Percentiles rank a stretch among this genome's conserved stretches.
These are phyloP conservation scores for Exophiala viscosa DNA, from an alignment of 2,329 filamentous ascomycete genomes.

Conservation along the genomic window DNA sequence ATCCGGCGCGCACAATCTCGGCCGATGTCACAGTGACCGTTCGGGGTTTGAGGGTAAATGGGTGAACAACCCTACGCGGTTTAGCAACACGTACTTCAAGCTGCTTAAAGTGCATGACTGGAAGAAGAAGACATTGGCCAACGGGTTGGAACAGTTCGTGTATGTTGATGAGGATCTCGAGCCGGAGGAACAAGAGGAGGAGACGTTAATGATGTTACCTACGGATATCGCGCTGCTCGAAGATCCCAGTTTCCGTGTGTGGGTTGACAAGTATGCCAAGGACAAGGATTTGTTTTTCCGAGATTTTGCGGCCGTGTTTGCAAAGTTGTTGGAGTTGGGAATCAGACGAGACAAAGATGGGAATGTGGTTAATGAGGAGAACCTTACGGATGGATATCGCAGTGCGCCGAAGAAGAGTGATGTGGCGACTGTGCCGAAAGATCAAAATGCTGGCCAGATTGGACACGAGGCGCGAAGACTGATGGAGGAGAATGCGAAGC, in stretches of 20 bases:
- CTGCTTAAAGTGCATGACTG: constrained; percentile 52
- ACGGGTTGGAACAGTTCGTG: constrained; percentile 56
- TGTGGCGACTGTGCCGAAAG: constrained; percentile 25
- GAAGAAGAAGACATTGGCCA: constrained; percentile 52
- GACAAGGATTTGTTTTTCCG: constrained; percentile 62
- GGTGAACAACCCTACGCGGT: constrained; percentile 58
- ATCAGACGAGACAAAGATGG: constrained; percentile 54
- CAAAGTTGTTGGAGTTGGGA: constrained; percentile 59
- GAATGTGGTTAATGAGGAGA: constrained; percentile 54
- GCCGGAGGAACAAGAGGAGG: constrained; percentile 17
- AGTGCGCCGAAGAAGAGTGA: constrained; percentile 57
- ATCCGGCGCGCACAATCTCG: constrained; percentile 55
- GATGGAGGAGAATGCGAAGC: constrained; percentile 13
- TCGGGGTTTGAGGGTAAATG: constrained; percentile 58
- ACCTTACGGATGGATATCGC: constrained; percentile 54
- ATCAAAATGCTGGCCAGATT: constrained; percentile 12
- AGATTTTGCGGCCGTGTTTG: constrained; percentile 57
- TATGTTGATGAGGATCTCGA: constrained; percentile 49
- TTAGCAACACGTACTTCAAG: constrained; percentile 57
- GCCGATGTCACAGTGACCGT: constrained; percentile 54
- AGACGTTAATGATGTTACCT: constrained; percentile 62
- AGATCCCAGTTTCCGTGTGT: constrained; percentile 52
- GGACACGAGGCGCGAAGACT: constrained; percentile 12
- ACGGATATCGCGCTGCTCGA: constrained; percentile 58
- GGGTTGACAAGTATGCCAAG: constrained; percentile 57